Evolutionary conservation across 2,329 filamentous ascomycete genomes (phyloP).

Genomic region (Beauveria brongniartii): DNA sequence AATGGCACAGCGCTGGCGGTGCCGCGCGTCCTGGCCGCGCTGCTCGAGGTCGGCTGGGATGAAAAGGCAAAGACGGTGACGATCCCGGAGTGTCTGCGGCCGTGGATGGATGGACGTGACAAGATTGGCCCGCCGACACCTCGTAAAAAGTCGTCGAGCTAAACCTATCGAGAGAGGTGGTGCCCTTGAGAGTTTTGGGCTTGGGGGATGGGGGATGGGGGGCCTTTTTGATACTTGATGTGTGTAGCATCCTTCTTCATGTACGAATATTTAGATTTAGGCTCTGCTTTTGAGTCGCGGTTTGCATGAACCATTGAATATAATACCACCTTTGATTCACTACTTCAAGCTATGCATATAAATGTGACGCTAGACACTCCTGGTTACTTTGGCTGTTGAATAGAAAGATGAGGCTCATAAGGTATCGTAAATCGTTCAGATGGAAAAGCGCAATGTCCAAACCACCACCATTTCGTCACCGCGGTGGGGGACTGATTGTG

Average conservation of each 20-base stretch:
- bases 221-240: neutral
- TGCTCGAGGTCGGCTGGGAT: slow-evolving; percentile 88
- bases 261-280: slow-evolving; percentile 1
- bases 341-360: neutral
- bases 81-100: slow-evolving; percentile 70
- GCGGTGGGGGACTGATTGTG: slow-evolving; percentile 25
- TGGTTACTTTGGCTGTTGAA: neutral
- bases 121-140: slow-evolving; percentile 40
- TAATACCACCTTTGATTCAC: neutral
- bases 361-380: neutral
- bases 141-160: neutral
- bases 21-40: slow-evolving; percentile 77
- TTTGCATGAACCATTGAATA: neutral
- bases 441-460: neutral
- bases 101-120: slow-evolving; percentile 74
- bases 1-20: slow-evolving; percentile 94
- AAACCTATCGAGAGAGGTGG: neutral
- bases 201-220: neutral
- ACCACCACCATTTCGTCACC: neutral
- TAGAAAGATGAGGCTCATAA: neutral
- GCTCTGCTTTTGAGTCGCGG: neutral
- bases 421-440: neutral
- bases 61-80: slow-evolving; percentile 56
- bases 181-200: neutral
- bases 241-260: neutral